Evolutionary conservation across 495 filamentous ascomycete genomes (phyloP).

Genomic region (Xylaria acuta): DNA sequence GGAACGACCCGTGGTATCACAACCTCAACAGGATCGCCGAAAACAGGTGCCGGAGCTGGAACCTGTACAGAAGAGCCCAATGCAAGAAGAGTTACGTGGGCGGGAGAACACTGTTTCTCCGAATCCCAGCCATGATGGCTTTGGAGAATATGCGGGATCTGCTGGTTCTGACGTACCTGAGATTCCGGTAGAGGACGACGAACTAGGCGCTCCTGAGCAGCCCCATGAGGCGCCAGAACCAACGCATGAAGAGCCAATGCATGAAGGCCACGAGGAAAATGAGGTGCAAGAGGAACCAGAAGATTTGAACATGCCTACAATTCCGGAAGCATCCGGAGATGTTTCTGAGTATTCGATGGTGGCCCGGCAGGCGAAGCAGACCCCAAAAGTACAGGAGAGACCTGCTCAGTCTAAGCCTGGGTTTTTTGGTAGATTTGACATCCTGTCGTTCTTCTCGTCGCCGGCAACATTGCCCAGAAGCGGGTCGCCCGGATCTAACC

Average conservation of each 20-base stretch:
- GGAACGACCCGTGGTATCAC: constrained; percentile 15
- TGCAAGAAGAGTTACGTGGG: constrained; percentile 6
- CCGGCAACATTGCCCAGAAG: constrained; percentile 48
- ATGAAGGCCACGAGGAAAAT: constrained; percentile 5
- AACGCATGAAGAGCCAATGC: constrained; percentile 14
- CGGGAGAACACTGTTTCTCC: constrained; percentile 4
- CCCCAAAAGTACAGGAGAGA: constrained; percentile 34
- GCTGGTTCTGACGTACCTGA: constrained; percentile 17
- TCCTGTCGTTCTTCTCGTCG: constrained; percentile 56
- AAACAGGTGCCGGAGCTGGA: neutral
- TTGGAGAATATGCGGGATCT: constrained; percentile 17
- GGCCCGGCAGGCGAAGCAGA: constrained; percentile 27
- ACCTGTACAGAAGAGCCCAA: constrained; percentile 2
- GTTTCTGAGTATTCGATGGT: constrained; percentile 46
- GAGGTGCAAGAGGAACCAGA: neutral
- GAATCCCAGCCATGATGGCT: constrained; percentile 11
- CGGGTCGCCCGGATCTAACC: constrained; percentile 19
- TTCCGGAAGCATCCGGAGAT: constrained; percentile 19
- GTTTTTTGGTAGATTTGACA: constrained; percentile 40
- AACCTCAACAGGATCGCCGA: constrained; percentile 5
- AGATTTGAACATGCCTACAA: neutral
- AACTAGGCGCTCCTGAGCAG: neutral
- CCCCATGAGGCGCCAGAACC: neutral
- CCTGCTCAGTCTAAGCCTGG: constrained; percentile 30
- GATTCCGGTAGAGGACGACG: neutral